A percentile compares a stretch with the other conserved stretches of the same genome.
Conservation (phyloP, 352 stramenopile genomes). For the Chrysophaeum taylorii region DNA sequence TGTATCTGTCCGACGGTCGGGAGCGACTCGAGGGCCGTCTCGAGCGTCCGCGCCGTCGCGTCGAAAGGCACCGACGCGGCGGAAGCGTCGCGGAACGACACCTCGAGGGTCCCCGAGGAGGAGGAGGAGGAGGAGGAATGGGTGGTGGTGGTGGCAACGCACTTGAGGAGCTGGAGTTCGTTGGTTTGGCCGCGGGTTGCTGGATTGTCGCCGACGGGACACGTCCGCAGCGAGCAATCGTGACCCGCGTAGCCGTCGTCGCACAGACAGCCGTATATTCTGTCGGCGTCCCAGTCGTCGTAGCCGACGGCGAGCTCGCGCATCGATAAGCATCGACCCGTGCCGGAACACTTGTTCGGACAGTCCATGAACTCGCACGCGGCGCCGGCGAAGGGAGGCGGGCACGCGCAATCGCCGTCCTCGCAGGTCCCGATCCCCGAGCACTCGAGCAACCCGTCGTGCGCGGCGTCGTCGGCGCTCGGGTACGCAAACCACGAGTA, state of each 20-base stretch:
- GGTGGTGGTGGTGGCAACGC: slow-evolving; percentile 42
- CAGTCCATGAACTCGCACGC: slow-evolving; percentile 53
- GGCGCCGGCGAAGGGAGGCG: slow-evolving; percentile 48
- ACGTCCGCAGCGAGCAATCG: slow-evolving; percentile 55
- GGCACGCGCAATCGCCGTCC: slow-evolving; percentile 58
- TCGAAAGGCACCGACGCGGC: slow-evolving; percentile 55
- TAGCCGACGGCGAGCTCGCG: slow-evolving; percentile 28
- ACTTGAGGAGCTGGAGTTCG: slow-evolving; percentile 64
- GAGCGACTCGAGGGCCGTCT: slow-evolving; percentile 60
- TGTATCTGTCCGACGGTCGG: slow-evolving; percentile 57
- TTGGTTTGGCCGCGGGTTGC: slow-evolving; percentile 54
- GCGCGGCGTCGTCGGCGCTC: slow-evolving; percentile 35
- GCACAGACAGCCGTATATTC: slow-evolving; percentile 39
- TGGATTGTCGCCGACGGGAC: slow-evolving; percentile 63
- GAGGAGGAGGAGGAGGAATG: too few species aligned
- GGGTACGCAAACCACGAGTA: slow-evolving; percentile 33
- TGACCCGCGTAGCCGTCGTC: slow-evolving; percentile 59
- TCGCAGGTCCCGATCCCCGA: slow-evolving; percentile 67
- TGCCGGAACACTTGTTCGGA: slow-evolving; percentile 43
- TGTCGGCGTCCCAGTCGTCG: slow-evolving; percentile 33
- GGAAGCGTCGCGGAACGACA: slow-evolving; percentile 36
- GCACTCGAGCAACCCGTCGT: slow-evolving; percentile 60
- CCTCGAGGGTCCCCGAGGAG: slow-evolving; percentile 35
- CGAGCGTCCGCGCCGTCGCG: slow-evolving; percentile 46
- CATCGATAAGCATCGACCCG: slow-evolving; percentile 67